Conservation (phyloP, 768 basidiomycete genomes). For the Piloderma croceum region DNA sequence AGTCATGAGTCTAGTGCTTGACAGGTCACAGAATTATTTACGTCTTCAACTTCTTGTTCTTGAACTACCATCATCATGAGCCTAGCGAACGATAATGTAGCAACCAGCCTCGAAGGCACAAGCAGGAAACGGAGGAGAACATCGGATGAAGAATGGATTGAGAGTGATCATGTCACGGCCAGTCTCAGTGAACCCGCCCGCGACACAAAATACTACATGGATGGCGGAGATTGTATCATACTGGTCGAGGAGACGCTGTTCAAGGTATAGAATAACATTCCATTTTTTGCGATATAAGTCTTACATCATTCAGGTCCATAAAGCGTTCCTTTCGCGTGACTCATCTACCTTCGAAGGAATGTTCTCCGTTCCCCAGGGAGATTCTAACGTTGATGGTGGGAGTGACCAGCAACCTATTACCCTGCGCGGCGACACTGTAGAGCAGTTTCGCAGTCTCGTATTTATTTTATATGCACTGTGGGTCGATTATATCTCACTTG, state of each 20-base stretch:
- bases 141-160: no score
- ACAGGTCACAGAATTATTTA: no score
- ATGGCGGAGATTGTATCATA: slow-evolving; percentile 36
- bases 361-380: slow-evolving; percentile 38
- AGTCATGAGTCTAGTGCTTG: no score
- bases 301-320: slow-evolving; percentile 18
- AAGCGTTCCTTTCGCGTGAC: slow-evolving; percentile 31
- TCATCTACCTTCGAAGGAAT: slow-evolving; percentile 42
- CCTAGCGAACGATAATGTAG: no score
- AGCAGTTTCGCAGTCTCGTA: slow-evolving; percentile 46
- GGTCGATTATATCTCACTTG: no score
- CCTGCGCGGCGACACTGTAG: slow-evolving; percentile 38
- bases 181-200: no score
- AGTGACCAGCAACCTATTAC: slow-evolving; percentile 46
- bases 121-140: no score
- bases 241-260: slow-evolving; percentile 42
- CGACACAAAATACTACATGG: slow-evolving; percentile 37
- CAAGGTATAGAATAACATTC: slow-evolving; percentile 47
- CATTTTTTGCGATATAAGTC: background rate
- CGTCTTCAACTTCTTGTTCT: no score
- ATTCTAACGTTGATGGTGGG: slow-evolving; percentile 34
- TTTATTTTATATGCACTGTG: slow-evolving; percentile 51
- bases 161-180: no score
- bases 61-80: no score
- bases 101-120: no score